Conservation (phyloP, 768 basidiomycete genomes). For the Panus rudis region DNA sequence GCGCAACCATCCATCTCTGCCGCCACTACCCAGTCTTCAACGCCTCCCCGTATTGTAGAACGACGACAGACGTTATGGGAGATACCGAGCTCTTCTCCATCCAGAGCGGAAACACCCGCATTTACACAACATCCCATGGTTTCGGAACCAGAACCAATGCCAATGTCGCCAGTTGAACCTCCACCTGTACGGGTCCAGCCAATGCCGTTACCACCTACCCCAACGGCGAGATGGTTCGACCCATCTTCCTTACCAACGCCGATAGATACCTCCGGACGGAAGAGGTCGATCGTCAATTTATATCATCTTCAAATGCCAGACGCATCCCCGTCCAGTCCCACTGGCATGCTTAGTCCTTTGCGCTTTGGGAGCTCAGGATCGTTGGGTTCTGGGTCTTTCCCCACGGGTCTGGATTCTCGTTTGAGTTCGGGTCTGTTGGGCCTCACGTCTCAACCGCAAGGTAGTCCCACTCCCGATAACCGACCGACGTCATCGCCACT, state of each 20-base stretch:
- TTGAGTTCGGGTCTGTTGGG: no score
- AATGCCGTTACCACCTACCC: constrained; percentile 25
- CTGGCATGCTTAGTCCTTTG: constrained; percentile 23
- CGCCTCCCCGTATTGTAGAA: constrained; percentile 12
- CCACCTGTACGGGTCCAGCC: constrained; percentile 19
- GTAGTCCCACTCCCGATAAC: constrained; percentile 7
- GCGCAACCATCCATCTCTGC: background rate
- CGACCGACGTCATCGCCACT: constrained; percentile 1
- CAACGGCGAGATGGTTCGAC: constrained; percentile 22
- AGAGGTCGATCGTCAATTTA: constrained; percentile 18
- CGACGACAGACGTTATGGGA: constrained; percentile 21
- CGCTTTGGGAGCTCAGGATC: no score
- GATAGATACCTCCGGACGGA: no score
- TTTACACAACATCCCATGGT: constrained; percentile 8
- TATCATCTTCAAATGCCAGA: constrained; percentile 18
- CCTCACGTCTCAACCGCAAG: constrained; percentile 1
- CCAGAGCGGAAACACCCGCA: constrained; percentile 4
- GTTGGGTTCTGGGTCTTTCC: no score
- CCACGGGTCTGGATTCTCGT: no score
- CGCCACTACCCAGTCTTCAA: background rate
- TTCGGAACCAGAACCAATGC: constrained; percentile 2
- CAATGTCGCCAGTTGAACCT: constrained; percentile 15
- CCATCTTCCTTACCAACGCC: constrained; percentile 4
- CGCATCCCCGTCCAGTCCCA: background rate
- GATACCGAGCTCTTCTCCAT: constrained; percentile 16